phyloP scores from a whole-genome alignment of 1,284 basidiomycete genomes.

The Leccinum cinnamomeum region DNA sequence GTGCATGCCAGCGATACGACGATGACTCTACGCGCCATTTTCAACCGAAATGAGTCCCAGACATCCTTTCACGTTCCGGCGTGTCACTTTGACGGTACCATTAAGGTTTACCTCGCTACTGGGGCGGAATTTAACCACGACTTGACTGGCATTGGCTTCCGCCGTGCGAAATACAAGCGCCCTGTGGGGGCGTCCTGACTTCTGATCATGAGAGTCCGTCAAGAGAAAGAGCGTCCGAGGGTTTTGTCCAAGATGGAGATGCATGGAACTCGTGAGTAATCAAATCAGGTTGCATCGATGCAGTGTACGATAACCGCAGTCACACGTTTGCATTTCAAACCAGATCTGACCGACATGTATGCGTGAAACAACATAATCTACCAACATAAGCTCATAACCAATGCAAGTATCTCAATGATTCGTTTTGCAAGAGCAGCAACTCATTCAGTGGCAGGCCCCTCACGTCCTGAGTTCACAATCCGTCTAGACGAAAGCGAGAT shows the following conservation, averaged over 20 bases:
- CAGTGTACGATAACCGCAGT: not conserved
- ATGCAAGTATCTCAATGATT: not conserved
- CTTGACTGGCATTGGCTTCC: conserved; percentile 55
- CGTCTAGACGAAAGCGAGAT: conserved; percentile 22
- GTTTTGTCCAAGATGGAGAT: conserved; percentile 65
- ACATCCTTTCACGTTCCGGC: conserved; percentile 74
- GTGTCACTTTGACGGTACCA: conserved; percentile 61
- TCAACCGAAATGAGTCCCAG: conserved; percentile 75
- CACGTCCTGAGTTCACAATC: conserved; percentile 8
- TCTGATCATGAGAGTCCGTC: conserved; percentile 65
- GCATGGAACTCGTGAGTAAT: conserved; percentile 44
- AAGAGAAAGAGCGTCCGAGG: conserved; percentile 72
- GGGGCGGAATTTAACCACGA: conserved; percentile 81
- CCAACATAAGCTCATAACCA: conserved; percentile 1
- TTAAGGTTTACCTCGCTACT: conserved; percentile 69
- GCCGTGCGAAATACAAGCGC: conserved; percentile 72
- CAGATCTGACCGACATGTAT: not conserved
- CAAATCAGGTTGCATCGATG: not conserved
- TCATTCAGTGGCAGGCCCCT: conserved; percentile 20
- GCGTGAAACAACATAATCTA: conserved; percentile 7
- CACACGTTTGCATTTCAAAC: conserved; percentile 2
- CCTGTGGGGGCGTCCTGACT: conserved; percentile 53
- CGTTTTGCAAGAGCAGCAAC: not conserved
- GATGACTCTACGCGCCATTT: conserved; percentile 49
- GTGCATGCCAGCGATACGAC: conserved; percentile 1